These are phyloP conservation scores for Zygosaccharomyces rouxii DNA, from an alignment of 805 yeast species.

Conservation along the genomic window DNA sequence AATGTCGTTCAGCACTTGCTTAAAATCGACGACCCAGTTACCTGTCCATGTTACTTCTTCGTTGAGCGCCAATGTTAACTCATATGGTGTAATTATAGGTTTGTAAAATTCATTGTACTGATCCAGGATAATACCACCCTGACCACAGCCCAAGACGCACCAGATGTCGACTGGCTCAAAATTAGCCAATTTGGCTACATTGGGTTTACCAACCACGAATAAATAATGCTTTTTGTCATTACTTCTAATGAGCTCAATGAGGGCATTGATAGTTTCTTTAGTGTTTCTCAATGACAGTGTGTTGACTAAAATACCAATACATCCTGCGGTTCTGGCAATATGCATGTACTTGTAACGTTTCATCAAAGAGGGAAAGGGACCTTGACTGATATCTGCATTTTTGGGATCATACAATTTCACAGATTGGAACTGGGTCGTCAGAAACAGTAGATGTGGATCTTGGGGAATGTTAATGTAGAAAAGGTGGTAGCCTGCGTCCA, in stretches of 20 bases:
- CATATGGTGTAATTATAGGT: conserved; percentile 93
- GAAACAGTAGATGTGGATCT: conserved; percentile 69
- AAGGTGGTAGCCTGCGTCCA: conserved; percentile 47
- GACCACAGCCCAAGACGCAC: conserved; percentile 93
- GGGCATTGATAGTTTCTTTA: conserved; percentile 54
- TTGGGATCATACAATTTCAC: conserved; percentile 49
- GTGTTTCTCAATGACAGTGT: conserved; percentile 81
- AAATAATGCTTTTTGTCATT: conserved; percentile 90
- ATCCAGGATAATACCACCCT: conserved; percentile 86
- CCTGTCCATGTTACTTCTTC: conserved; percentile 87
- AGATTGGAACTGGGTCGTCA: conserved; percentile 64
- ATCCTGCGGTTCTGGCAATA: conserved; percentile 84
- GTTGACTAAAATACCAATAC: conserved; percentile 86
- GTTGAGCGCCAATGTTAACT: conserved; percentile 72
- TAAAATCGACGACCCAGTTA: conserved; percentile 83
- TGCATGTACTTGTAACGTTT: conserved; percentile 83
- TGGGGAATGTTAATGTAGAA: conserved; percentile 74
- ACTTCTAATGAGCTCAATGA: conserved; percentile 54
- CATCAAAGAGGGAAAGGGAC: conserved; percentile 76
- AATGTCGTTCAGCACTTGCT: conserved; percentile 42
- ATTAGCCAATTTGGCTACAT: conserved; percentile 93
- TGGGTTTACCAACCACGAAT: conserved; percentile 96
- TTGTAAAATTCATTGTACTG: conserved; percentile 73
- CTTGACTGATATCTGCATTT: conserved; percentile 35
- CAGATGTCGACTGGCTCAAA: conserved; percentile 92